These are phyloP conservation scores for Colletotrichum incanum DNA, from an alignment of 2,329 filamentous ascomycete species.

Conservation along the genomic window DNA sequence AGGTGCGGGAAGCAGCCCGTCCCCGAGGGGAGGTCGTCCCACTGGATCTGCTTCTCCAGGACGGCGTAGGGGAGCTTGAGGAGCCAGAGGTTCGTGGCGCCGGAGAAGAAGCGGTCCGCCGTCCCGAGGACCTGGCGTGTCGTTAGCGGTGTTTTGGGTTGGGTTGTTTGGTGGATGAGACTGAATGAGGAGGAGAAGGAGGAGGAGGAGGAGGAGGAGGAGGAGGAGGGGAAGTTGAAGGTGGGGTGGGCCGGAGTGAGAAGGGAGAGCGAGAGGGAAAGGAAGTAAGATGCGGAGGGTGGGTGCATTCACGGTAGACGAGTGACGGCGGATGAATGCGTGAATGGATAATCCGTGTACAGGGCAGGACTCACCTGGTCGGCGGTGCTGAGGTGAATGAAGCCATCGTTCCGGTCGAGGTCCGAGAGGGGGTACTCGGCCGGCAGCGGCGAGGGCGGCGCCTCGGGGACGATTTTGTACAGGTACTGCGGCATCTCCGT, in stretches of 20 bases:
- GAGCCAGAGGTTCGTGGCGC: slow-evolving; percentile 61
- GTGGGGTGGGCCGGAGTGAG: not conserved
- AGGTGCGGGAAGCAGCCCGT: slow-evolving; percentile 70
- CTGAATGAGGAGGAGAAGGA: too few species aligned
- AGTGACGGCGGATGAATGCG: not conserved
- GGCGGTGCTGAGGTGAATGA: slow-evolving; percentile 73
- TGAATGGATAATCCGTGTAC: not conserved
- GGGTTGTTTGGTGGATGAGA: not conserved
- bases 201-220: too few species aligned
- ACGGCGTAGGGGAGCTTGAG: slow-evolving; percentile 68
- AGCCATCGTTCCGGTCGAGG: slow-evolving; percentile 73
- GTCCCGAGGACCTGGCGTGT: slow-evolving; percentile 60
- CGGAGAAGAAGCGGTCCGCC: slow-evolving; percentile 61
- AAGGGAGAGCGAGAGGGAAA: not conserved
- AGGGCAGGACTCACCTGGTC: slow-evolving; percentile 60
- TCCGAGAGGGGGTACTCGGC: slow-evolving; percentile 70
- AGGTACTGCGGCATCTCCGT: slow-evolving; percentile 60
- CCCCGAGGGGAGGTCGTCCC: slow-evolving; percentile 68
- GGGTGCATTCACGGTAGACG: not conserved
- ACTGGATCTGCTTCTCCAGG: slow-evolving; percentile 63
- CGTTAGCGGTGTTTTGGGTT: not conserved
- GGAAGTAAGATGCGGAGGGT: not conserved
- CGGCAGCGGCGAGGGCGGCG: slow-evolving; percentile 69
- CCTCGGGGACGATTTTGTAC: slow-evolving; percentile 73
- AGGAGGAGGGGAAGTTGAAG: not conserved